Percentiles rank a stretch among this genome's conserved stretches.
phyloP scores from a whole-genome alignment of 106 monocot genomes.

The Dioscorea zingiberensis region DNA sequence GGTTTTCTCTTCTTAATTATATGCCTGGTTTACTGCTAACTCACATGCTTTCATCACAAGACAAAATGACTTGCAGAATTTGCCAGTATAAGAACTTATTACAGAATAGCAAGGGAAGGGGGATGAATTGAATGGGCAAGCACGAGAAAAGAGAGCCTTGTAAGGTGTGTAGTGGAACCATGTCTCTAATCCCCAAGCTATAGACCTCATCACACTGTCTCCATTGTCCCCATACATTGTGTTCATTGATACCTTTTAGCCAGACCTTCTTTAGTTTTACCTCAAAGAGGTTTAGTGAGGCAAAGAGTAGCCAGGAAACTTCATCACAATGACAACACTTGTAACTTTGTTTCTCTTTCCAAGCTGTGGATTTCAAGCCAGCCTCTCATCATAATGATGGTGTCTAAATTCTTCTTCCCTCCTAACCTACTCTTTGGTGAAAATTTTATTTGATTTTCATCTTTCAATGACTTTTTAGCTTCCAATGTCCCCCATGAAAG shows the following conservation, averaged over 20 bases:
- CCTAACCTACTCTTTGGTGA: background rate
- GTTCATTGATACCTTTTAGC: background rate
- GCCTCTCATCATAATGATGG: background rate
- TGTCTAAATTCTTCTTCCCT: background rate
- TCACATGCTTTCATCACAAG: too few species aligned
- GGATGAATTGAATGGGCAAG: too few species aligned
- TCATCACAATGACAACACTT: too few species aligned
- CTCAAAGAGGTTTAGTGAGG: too few species aligned
- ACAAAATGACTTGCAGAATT: too few species aligned
- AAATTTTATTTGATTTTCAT: background rate
- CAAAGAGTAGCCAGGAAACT: too few species aligned
- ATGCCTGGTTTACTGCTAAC: too few species aligned
- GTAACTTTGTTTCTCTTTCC: background rate
- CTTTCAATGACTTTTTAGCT: background rate
- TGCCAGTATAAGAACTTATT: too few species aligned
- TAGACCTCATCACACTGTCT: background rate
- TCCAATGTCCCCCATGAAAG: background rate
- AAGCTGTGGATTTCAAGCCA: background rate
- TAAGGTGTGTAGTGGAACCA: background rate
- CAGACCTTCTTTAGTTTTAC: too few species aligned
- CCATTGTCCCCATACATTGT: constrained; percentile 3
- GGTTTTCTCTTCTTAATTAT: too few species aligned
- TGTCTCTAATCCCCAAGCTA: background rate
- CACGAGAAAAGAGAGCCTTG: background rate
- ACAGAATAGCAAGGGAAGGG: too few species aligned